phyloP scores from a whole-genome alignment of 2,329 filamentous ascomycete genomes.

The Pestalotiopsis sp. region DNA sequence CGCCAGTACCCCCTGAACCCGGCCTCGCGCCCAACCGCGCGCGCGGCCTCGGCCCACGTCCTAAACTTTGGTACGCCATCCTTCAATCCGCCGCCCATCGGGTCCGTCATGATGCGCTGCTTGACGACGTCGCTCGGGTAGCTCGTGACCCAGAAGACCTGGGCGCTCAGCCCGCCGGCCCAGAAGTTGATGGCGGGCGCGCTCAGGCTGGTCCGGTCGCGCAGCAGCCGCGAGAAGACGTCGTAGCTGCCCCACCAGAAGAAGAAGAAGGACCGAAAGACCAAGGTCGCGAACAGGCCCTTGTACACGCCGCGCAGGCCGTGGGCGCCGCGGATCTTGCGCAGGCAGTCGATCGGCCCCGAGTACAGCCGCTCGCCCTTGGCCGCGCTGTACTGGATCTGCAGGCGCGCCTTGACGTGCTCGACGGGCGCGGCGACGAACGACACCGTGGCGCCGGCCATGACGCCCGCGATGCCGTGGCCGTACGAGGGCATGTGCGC shows the following conservation, averaged over 20 bases:
- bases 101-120: conserved; percentile 96
- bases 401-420: conserved; percentile 90
- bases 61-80: conserved; percentile 71
- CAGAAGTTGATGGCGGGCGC: conserved; percentile 91
- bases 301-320: conserved; percentile 83
- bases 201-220: conserved; percentile 68
- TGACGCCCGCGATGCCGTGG: conserved; percentile 83
- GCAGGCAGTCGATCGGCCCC: conserved; percentile 82
- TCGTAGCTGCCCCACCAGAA: conserved; percentile 99
- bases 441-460: conserved; percentile 87
- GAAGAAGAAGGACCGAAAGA: conserved; percentile 95
- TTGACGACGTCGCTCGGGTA: conserved; percentile 95
- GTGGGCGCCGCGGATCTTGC: conserved; percentile 71
- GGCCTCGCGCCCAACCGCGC: conserved; percentile 72
- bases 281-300: conserved; percentile 79
- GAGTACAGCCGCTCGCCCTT: conserved; percentile 80
- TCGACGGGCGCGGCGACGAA: conserved; percentile 94
- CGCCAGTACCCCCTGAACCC: conserved; percentile 87
- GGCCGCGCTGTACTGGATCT: conserved; percentile 86
- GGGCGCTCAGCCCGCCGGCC: conserved; percentile 90
- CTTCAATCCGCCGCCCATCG: conserved; percentile 69
- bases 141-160: conserved; percentile 91
- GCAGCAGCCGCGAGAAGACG: conserved; percentile 71
- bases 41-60: conserved; percentile 80
- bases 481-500: conserved; percentile 69